These are phyloP conservation scores for Alloteropsis semialata DNA, from an alignment of 176 grass and related monocot genomes.

Conservation along the genomic window DNA sequence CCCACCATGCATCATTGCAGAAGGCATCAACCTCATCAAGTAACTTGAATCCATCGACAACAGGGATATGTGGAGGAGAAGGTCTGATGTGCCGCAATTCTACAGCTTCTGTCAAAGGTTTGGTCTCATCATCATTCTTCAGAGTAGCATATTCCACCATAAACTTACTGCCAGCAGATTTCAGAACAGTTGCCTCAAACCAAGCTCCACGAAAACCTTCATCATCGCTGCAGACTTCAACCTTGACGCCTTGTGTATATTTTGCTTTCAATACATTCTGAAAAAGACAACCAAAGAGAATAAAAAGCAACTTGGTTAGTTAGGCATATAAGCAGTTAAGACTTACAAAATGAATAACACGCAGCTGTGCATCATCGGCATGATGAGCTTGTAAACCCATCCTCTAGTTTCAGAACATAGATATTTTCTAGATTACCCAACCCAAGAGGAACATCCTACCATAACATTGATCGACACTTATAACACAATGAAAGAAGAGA, in stretches of 20 bases:
- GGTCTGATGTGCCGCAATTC: conserved; percentile 59
- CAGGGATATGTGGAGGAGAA: conserved; percentile 32
- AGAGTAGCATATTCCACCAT: conserved; percentile 62
- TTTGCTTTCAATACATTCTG: conserved; percentile 36
- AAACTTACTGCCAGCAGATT: conserved; percentile 40
- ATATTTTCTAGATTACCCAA: neutral
- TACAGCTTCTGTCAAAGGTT: conserved; percentile 58
- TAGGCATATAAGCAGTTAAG: neutral
- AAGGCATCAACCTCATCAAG: conserved; percentile 90
- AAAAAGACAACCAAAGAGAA: conserved; percentile 8
- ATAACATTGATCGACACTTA: neutral
- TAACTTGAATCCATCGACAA: conserved; percentile 33
- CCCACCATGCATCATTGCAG: conserved; percentile 85
- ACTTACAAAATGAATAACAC: neutral
- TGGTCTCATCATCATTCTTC: conserved; percentile 55
- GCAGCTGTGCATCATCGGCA: neutral
- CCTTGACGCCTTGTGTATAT: conserved; percentile 39
- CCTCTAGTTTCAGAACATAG: neutral
- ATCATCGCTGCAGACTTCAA: conserved; percentile 76
- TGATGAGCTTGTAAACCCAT: neutral
- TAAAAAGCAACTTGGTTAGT: neutral
- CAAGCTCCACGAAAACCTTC: conserved; percentile 74
- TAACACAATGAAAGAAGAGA: neutral
- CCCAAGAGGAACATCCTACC: neutral
- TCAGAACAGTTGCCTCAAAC: conserved; percentile 55